Percentiles rank a stretch among this genome's conserved stretches.
These are phyloP conservation scores for Triangularia verruculosa DNA, from an alignment of 2,329 filamentous ascomycete genomes.

Conservation along the genomic window DNA sequence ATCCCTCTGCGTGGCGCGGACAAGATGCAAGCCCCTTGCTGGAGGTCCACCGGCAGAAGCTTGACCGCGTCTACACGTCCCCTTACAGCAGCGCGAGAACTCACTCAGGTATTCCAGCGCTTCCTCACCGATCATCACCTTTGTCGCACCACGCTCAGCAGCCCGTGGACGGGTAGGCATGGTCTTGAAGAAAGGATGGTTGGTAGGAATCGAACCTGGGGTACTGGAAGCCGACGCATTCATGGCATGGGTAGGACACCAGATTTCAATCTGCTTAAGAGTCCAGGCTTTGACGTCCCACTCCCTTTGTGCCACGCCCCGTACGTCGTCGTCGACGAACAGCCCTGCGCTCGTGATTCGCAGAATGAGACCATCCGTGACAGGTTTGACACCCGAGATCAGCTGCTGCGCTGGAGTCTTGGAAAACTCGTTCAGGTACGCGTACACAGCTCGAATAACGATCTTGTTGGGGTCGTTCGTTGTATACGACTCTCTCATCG, in stretches of 20 bases:
- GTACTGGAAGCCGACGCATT: conserved; percentile 41
- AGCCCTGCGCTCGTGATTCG: conserved; percentile 91
- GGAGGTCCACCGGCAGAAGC: conserved; percentile 50
- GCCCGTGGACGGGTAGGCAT: conserved; percentile 44
- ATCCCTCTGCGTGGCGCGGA: conserved; percentile 63
- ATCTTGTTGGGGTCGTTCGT: conserved; percentile 96
- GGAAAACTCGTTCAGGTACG: conserved; percentile 85
- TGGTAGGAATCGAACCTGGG: conserved; percentile 39
- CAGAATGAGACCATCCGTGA: conserved; percentile 89
- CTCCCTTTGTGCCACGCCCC: conserved; percentile 87
- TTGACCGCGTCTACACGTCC: conserved; percentile 56
- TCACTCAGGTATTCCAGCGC: conserved; percentile 63
- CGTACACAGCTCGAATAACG: conserved; percentile 87
- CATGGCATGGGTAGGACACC: conserved; percentile 66
- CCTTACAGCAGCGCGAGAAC: conserved; percentile 63
- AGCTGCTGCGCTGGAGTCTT: conserved; percentile 90
- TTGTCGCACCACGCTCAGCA: conserved; percentile 47
- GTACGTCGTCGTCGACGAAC: conserved; percentile 95
- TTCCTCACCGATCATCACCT: conserved; percentile 59
- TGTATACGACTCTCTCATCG: conserved; percentile 72
- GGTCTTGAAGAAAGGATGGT: conserved; percentile 46
- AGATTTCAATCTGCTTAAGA: conserved; percentile 87
- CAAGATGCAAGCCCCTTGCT: conserved; percentile 55
- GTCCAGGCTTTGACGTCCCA: conserved; percentile 99
- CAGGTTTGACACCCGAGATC: conserved; percentile 75